A percentile compares a stretch with the other conserved stretches of the same genome.
Conservation (phyloP, 345 rosid species). For the Moringa oleifera region DNA sequence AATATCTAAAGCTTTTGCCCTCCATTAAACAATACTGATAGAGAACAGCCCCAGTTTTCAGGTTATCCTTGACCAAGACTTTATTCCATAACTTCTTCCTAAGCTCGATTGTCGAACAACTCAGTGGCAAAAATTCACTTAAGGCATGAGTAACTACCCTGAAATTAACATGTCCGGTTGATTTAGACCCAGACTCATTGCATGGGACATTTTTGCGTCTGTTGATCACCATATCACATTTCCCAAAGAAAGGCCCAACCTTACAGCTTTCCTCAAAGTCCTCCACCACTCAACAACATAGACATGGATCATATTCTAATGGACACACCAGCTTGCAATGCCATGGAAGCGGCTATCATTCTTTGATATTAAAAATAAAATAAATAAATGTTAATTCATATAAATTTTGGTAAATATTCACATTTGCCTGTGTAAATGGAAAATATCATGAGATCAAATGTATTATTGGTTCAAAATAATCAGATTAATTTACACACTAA, state of each 20-base stretch:
- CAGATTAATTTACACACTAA: neutral
- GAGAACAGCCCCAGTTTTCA: neutral
- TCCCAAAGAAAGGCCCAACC: neutral
- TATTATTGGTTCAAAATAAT: too few species aligned
- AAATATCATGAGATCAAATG: neutral
- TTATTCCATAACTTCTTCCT: neutral
- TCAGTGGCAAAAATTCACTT: neutral
- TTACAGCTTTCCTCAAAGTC: neutral
- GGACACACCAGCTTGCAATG: neutral
- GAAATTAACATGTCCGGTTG: neutral
- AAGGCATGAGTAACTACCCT: neutral
- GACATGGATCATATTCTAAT: too few species aligned
- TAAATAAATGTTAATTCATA: too few species aligned
- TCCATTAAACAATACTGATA: neutral
- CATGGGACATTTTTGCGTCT: neutral
- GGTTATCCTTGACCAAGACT: neutral
- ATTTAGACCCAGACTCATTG: neutral
- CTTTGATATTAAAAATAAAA: neutral
- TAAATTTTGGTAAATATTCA: neutral
- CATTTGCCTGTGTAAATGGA: neutral
- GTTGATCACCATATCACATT: neutral
- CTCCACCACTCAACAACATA: neutral
- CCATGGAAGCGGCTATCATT: neutral
- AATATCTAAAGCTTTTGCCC: neutral
- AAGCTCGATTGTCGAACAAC: neutral